Evolutionary conservation across 108 stramenopile species (phyloP), one percentile per base, ranked within the genome.

Genomic region (Discostella pseudostelligera): DNA sequence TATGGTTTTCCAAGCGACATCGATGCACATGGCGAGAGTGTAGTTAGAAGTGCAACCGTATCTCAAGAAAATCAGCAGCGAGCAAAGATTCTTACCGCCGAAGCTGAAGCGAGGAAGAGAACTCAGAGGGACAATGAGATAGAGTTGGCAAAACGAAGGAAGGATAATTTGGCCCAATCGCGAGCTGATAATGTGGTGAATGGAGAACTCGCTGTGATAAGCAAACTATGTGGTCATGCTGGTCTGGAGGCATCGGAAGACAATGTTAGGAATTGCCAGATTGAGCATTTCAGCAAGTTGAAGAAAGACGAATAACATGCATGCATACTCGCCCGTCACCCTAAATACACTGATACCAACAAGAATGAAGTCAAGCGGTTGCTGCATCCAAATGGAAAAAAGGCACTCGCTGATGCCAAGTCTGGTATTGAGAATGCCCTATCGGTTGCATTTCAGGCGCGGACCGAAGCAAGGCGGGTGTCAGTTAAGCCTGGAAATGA

Each of bases 41-140:
- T 20, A 14, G 24, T 59, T 14, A 39, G 28, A 24, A n/a, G 8
- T 8, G 22, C 24, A 43, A 43, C 40, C 37, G 39, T 59, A 21
- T 39, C 37, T 7, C 39, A 43, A 24, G 58, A 59, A 39, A 43
- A 43, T 21, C 58, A 43, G 24, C 39, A 39, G 40, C 39, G 39
- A 10, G 59, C 59, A 39, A 59, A 39, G 40, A 16, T 22, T 45
- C 59, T 59, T 3, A 59, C 59, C 1, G 40, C 35, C 14, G 40
- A 11, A 4, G 59, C 40, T 14, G 37, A 43, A 24, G 32, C 42
- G 3, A 8, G 11, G 19, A 43, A 7, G 4, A 2, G 59, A 25
- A 39, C 59, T 13, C 17, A 59, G 26, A 19, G 59, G 2, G 39
- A 25, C 2, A 21, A 12, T 11, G 59, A 59, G 6, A 59, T 59